phyloP scores from a whole-genome alignment of 2,329 filamentous ascomycete species.

The Madurella mycetomatis region DNA sequence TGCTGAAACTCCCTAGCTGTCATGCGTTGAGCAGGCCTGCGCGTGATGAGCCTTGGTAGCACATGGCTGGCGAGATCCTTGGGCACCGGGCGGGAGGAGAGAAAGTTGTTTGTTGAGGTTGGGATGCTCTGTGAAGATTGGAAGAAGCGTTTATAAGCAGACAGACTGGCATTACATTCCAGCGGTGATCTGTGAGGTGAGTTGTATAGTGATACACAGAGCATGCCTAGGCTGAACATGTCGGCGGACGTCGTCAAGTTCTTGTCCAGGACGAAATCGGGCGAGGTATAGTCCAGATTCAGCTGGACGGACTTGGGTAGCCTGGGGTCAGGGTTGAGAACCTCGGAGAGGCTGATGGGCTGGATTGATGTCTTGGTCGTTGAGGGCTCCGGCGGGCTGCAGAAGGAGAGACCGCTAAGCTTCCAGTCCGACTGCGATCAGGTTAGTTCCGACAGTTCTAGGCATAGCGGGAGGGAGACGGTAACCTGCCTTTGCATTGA shows the following conservation, averaged over 20 bases:
- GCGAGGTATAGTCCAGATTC: slow-evolving; percentile 88
- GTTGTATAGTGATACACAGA: slow-evolving; percentile 89
- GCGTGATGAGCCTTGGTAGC: slow-evolving; percentile 78
- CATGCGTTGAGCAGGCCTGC: slow-evolving; percentile 80
- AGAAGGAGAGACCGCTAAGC: slow-evolving; percentile 89
- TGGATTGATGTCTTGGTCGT: slow-evolving; percentile 70
- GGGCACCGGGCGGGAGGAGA: slow-evolving; percentile 74
- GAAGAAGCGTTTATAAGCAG: slow-evolving; percentile 81
- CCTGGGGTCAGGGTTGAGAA: slow-evolving; percentile 78
- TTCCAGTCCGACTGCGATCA: slow-evolving; percentile 83
- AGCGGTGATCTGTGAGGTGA: slow-evolving; percentile 87
- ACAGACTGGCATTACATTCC: slow-evolving; percentile 73
- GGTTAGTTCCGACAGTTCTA: slow-evolving; percentile 25
- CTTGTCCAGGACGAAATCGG: slow-evolving; percentile 89
- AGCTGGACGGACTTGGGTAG: slow-evolving; percentile 80
- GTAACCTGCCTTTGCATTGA: slow-evolving; percentile 76
- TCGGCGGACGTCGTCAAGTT: slow-evolving; percentile 81
- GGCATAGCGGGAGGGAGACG: neutral
- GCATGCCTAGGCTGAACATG: slow-evolving; percentile 86
- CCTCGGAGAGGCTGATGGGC: slow-evolving; percentile 77
- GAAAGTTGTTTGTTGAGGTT: slow-evolving; percentile 75
- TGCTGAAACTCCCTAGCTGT: slow-evolving; percentile 89
- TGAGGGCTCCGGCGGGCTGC: slow-evolving; percentile 72
- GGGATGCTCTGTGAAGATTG: slow-evolving; percentile 74
- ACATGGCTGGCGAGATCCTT: slow-evolving; percentile 71